Percentiles rank a stretch among this genome's conserved stretches.
Conservation (phyloP, 257 asterid species). For the Schizonepeta tenuifolia region DNA sequence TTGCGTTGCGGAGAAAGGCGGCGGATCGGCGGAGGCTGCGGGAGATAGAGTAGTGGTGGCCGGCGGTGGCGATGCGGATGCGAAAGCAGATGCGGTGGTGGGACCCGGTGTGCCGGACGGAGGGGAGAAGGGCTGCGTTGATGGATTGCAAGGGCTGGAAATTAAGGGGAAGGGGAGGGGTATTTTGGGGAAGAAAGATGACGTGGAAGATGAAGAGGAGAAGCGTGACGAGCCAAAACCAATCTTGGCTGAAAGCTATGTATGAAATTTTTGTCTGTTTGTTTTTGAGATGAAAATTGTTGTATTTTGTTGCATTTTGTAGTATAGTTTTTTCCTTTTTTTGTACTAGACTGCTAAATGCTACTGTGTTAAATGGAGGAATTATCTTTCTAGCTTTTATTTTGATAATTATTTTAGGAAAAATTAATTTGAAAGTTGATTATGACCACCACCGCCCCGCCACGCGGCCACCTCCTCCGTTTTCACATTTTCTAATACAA, state of each 20-base stretch:
- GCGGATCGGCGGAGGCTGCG: conserved; percentile 43
- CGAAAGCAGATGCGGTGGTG: conserved; percentile 43
- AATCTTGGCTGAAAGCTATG: conserved; percentile 54
- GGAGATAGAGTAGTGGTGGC: conserved; percentile 51
- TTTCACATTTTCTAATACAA: no score
- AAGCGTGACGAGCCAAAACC: conserved; percentile 40
- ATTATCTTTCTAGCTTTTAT: no score
- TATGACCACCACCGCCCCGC: no score
- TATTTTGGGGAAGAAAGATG: conserved; percentile 43
- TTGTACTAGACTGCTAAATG: no score
- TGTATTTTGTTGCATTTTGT: no score
- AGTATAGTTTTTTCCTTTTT: no score
- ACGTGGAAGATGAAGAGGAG: conserved; percentile 39
- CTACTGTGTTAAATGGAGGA: no score
- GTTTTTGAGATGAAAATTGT: neutral
- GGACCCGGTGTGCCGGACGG: conserved; percentile 42
- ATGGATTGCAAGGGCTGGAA: conserved; percentile 65
- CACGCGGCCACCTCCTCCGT: no score
- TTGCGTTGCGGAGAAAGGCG: conserved; percentile 58
- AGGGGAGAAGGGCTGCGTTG: conserved; percentile 57
- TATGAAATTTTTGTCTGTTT: neutral
- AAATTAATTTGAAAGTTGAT: no score
- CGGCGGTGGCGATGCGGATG: conserved; percentile 40
- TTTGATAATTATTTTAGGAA: no score
- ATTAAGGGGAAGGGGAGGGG: conserved; percentile 54